Evolutionary conservation across 805 yeast genomes (phyloP).

Genomic region (Candida nanaspora): DNA sequence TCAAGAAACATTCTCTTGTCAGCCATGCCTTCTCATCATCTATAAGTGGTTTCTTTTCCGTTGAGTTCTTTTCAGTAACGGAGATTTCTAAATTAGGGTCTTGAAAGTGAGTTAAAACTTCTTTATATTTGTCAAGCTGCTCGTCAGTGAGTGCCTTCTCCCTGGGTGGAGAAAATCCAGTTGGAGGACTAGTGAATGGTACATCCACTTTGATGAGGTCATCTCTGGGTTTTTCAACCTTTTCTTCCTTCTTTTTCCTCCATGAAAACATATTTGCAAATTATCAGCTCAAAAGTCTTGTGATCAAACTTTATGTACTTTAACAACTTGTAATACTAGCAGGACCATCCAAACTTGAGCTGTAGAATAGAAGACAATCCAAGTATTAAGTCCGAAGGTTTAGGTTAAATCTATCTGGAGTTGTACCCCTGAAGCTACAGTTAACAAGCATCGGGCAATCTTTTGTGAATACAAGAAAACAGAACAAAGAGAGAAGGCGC

Average conservation of each 20-base stretch:
- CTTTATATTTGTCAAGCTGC: constrained; percentile 53
- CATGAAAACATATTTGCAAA: constrained; percentile 13
- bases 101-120: constrained; percentile 58
- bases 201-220: constrained; percentile 15
- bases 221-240: constrained; percentile 4
- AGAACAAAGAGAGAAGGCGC: too few species aligned
- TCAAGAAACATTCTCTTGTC: constrained; percentile 80
- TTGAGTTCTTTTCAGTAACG: constrained; percentile 33
- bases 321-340: too few species aligned
- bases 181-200: constrained; percentile 56
- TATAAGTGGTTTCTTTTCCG: constrained; percentile 28
- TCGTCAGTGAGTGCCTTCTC: constrained; percentile 38
- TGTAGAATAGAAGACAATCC: too few species aligned
- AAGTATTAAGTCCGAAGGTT: too few species aligned
- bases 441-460: too few species aligned
- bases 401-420: too few species aligned
- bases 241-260: constrained; percentile 17
- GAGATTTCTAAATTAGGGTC: constrained; percentile 44
- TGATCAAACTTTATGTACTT: too few species aligned
- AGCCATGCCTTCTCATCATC: constrained; percentile 82
- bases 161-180: constrained; percentile 42
- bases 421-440: too few species aligned
- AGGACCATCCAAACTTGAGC: too few species aligned
- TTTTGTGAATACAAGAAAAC: too few species aligned
- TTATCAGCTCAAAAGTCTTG: too few species aligned